Conservation (phyloP, 371 early-diverging fungal species). For the Actinomortierella ambigua region DNA sequence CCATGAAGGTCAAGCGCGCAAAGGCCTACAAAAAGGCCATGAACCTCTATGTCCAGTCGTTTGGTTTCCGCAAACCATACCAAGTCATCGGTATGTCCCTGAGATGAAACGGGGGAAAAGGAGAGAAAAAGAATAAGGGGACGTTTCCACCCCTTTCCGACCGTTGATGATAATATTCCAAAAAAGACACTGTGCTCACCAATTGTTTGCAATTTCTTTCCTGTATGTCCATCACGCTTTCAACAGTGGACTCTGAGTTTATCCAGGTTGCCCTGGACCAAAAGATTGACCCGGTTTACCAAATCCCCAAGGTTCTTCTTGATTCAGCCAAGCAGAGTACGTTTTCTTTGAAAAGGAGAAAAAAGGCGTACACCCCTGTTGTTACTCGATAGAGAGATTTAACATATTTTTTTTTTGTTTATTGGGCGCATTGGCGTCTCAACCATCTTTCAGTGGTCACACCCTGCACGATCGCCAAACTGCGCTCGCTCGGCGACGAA, state of each 20-base stretch:
- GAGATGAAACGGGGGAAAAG: conserved; percentile 71
- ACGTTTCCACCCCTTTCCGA: conserved; percentile 50
- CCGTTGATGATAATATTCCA: background rate
- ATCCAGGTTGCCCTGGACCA: conserved; percentile 63
- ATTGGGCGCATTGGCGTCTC: conserved; percentile 6
- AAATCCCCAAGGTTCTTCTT: conserved; percentile 58
- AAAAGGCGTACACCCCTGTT: too few species aligned
- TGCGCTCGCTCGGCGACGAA: conserved; percentile 69
- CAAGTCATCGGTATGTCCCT: conserved; percentile 75
- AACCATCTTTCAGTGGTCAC: conserved; percentile 69
- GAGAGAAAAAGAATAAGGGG: conserved; percentile 69
- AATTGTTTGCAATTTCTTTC: too few species aligned
- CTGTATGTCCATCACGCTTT: background rate
- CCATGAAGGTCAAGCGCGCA: conserved; percentile 80
- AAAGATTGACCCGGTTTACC: conserved; percentile 60
- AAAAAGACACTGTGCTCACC: background rate
- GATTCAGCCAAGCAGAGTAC: conserved; percentile 67
- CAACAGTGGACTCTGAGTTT: conserved; percentile 77
- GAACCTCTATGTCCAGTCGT: conserved; percentile 75
- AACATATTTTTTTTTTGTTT: background rate
- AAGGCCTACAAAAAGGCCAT: conserved; percentile 82
- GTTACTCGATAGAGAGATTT: background rate
- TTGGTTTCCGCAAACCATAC: conserved; percentile 89
- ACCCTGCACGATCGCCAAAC: conserved; percentile 75
- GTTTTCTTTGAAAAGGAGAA: too few species aligned